Conservation (phyloP, 2,329 filamentous ascomycete species). For the Fusarium devonianum region DNA sequence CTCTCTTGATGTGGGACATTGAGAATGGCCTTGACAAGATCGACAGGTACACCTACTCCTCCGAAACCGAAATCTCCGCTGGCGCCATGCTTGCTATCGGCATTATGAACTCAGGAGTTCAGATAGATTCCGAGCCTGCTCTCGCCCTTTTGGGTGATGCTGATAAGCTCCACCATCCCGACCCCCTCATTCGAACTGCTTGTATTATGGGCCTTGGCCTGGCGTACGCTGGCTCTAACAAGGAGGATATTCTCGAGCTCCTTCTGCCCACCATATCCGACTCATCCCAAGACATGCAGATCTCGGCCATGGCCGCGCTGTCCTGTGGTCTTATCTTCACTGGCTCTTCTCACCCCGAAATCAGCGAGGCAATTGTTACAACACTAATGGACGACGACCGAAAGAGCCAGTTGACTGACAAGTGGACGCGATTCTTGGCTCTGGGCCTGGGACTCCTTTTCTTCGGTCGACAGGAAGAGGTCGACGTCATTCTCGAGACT, state of each 20-base stretch:
- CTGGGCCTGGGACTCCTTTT: conserved; percentile 92
- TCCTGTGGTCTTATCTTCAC: conserved; percentile 91
- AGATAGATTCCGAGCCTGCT: conserved; percentile 87
- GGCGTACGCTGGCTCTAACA: conserved; percentile 93
- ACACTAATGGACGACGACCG: conserved; percentile 94
- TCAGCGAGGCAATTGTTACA: conserved; percentile 90
- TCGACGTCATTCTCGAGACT: conserved; percentile 97
- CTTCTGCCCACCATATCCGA: conserved; percentile 89
- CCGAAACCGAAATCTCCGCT: conserved; percentile 83
- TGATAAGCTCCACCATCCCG: conserved; percentile 81
- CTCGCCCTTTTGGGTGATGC: conserved; percentile 83
- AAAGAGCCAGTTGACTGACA: conserved; percentile 89
- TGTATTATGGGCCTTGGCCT: conserved; percentile 96
- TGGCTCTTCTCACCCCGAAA: conserved; percentile 87
- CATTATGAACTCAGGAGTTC: conserved; percentile 93
- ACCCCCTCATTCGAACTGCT: conserved; percentile 77
- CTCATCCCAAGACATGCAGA: conserved; percentile 86
- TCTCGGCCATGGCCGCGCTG: conserved; percentile 94
- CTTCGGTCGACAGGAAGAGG: conserved; percentile 96
- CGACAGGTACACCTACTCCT: conserved; percentile 88
- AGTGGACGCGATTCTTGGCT: conserved; percentile 97
- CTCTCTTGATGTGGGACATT: conserved; percentile 91
- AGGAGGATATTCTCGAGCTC: conserved; percentile 83
- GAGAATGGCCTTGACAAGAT: conserved; percentile 92
- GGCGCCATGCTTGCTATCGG: conserved; percentile 93